Conservation (phyloP, 1,284 basidiomycete genomes). For the Melampsora larici-populina region DNA sequence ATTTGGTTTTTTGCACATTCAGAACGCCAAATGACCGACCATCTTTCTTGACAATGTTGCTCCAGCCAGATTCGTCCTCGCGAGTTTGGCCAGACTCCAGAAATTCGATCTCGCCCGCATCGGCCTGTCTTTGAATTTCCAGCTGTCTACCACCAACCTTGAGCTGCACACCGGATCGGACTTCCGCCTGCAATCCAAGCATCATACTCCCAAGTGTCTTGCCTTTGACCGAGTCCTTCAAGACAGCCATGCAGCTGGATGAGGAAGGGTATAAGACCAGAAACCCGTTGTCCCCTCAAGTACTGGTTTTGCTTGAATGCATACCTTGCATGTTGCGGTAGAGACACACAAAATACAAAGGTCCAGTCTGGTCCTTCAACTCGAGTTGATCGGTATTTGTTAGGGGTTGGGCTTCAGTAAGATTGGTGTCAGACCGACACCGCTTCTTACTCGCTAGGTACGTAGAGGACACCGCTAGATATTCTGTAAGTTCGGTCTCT, state of each 20-base stretch:
- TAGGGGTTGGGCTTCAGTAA: neutral
- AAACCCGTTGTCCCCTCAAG: conserved; percentile 37
- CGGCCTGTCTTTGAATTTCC: conserved; percentile 27
- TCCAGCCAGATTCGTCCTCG: conserved; percentile 14
- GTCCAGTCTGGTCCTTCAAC: neutral
- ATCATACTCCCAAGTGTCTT: conserved; percentile 23
- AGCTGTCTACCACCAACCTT: conserved; percentile 33
- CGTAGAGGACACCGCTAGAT: neutral
- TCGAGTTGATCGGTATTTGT: neutral
- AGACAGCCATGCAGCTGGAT: conserved; percentile 27
- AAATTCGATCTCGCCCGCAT: conserved; percentile 2
- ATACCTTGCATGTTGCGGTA: conserved; percentile 20
- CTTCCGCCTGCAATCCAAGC: neutral
- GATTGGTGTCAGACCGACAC: neutral
- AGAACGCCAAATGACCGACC: neutral
- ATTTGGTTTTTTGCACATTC: no score
- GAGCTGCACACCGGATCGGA: neutral
- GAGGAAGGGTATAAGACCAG: conserved; percentile 7
- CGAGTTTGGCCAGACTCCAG: neutral
- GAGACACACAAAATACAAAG: conserved; percentile 11
- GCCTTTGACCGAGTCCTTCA: conserved; percentile 22
- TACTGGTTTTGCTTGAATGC: conserved; percentile 2
- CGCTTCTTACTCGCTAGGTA: neutral
- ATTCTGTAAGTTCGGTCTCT: no score
- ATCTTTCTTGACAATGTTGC: conserved; percentile 23